Evolutionary conservation across 345 rosid species (phyloP), one percentile per base, ranked within the genome.

Genomic region (Lepidium africanum): DNA sequence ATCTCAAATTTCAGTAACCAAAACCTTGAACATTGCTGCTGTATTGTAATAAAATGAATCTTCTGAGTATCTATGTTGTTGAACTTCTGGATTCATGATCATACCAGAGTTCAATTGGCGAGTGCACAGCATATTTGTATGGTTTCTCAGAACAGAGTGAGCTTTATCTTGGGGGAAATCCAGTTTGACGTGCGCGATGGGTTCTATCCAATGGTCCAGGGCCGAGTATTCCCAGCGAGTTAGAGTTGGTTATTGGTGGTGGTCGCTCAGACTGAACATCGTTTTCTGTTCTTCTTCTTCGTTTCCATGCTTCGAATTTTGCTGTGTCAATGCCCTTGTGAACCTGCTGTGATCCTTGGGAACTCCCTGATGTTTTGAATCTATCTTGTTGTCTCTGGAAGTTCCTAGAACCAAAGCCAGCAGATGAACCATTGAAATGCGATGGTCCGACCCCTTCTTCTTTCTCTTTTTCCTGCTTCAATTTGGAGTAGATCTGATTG

Each of bases 301-400:
- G 78, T 68, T 95, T 95, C 99, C 99, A 91, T 7, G 95, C 95
- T 81, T 89, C 99, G 37, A 85, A 83, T 65, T 85, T 91, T 53
- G 76, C 94, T 2, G 86, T 43, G 80, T 88, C 97, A 12, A 79
- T 79, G 67, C 86, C 91, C 74, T 81, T 86, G 50, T 80, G 82
- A 73, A 74, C 52, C 10, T 77, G 84, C 63, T 84, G 84, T 13
- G 83, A 58, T 59, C 78, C 69, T 82, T 82, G 89, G 79, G 72
- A 65, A 15, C 75, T 54, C 40, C 69, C 63, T 38, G 49, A 53
- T 74, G 79, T 84, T 79, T 81, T 85, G 66, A 67, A 21, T 71
- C 82, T 90, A 67, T 85, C 81, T 69, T 83, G 88, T n/a, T 74
- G 23, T 21, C 81, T 78, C 65, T 78, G 84, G 33, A 67, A 51